Conservation (phyloP, 371 early-diverging fungal genomes). For the Rhizopus stolonifer region DNA sequence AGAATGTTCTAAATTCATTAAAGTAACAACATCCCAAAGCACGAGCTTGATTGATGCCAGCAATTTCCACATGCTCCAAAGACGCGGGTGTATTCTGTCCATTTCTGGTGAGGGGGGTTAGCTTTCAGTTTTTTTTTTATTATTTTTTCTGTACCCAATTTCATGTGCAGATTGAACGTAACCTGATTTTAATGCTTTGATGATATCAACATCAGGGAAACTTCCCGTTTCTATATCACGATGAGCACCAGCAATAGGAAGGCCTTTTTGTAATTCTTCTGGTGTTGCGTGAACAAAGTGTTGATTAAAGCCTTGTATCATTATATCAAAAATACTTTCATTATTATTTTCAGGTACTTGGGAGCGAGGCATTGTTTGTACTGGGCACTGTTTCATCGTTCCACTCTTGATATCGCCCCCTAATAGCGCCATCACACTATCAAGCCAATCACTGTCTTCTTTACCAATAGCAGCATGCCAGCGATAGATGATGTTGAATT, state of each 20-base stretch:
- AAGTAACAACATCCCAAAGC: conserved; percentile 36
- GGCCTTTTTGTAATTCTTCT: conserved; percentile 37
- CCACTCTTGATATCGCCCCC: background rate
- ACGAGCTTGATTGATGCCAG: conserved; percentile 47
- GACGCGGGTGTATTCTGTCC: conserved; percentile 43
- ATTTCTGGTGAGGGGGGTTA: conserved; percentile 22
- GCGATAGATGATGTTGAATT: conserved; percentile 51
- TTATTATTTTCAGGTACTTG: conserved; percentile 9
- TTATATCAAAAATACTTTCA: conserved; percentile 19
- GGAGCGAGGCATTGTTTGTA: background rate
- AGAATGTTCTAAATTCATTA: conserved; percentile 48
- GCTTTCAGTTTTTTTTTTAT: background rate
- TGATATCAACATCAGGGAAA: conserved; percentile 38
- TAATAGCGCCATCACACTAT: conserved; percentile 27
- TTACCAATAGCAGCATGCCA: conserved; percentile 54
- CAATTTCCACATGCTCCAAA: conserved; percentile 47
- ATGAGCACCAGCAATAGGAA: conserved; percentile 43
- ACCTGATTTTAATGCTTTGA: conserved; percentile 22
- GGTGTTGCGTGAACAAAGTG: conserved; percentile 32
- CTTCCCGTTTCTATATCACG: conserved; percentile 32
- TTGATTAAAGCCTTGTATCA: conserved; percentile 32
- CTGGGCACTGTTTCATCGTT: background rate
- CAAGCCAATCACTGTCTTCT: conserved; percentile 41
- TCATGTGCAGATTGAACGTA: conserved; percentile 33
- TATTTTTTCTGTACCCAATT: conserved; percentile 22